A percentile compares a stretch with the other conserved stretches of the same genome.
These are phyloP conservation scores for Bisporella sp. DNA, from an alignment of 2,329 filamentous ascomycete species.

Conservation along the genomic window DNA sequence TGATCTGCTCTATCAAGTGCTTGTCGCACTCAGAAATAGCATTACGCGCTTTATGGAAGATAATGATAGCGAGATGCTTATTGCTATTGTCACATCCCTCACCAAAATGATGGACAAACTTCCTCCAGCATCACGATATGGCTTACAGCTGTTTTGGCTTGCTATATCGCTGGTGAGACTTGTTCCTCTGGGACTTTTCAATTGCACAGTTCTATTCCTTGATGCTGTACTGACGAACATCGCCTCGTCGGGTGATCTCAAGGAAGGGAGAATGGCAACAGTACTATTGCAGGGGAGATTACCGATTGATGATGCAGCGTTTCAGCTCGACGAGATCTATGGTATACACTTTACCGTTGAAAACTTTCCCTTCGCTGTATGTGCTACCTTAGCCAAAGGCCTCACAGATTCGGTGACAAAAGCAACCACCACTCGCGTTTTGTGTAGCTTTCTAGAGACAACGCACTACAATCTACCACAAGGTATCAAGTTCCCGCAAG, in stretches of 20 bases:
- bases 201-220: slow-evolving; percentile 57
- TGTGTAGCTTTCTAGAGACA: slow-evolving; percentile 55
- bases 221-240: slow-evolving; percentile 60
- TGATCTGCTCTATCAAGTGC: slow-evolving; percentile 63
- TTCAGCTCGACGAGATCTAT: slow-evolving; percentile 56
- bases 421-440: slow-evolving; percentile 48
- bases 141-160: slow-evolving; percentile 63
- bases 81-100: slow-evolving; percentile 58
- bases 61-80: slow-evolving; percentile 59
- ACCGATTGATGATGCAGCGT: slow-evolving; percentile 54
- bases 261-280: slow-evolving; percentile 50
- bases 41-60: slow-evolving; percentile 59
- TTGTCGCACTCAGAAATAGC: slow-evolving; percentile 60
- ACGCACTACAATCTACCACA: slow-evolving; percentile 28
- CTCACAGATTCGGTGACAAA: slow-evolving; percentile 57
- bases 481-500: slow-evolving; percentile 20
- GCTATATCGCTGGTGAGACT: slow-evolving; percentile 60
- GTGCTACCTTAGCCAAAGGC: slow-evolving; percentile 56
- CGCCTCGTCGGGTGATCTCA: slow-evolving; percentile 51
- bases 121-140: slow-evolving; percentile 59
- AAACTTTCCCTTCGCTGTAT: slow-evolving; percentile 61
- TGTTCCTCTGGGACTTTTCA: slow-evolving; percentile 56
- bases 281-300: slow-evolving; percentile 53
- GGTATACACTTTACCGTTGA: slow-evolving; percentile 58
- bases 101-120: slow-evolving; percentile 68